These are phyloP conservation scores for Aspergillus baeticus DNA, from an alignment of 495 filamentous ascomycete genomes.

Conservation along the genomic window DNA sequence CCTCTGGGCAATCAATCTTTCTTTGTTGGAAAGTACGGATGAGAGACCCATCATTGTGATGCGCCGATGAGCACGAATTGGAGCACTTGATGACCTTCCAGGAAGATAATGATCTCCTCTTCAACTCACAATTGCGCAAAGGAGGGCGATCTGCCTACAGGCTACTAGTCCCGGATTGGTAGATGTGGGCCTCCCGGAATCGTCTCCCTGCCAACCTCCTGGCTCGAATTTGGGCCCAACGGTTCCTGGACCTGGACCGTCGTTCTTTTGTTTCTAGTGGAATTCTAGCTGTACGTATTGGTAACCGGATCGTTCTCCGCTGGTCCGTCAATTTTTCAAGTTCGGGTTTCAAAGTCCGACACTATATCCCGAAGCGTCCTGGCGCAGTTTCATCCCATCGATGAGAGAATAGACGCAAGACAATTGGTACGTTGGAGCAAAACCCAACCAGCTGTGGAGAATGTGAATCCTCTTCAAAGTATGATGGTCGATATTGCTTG, in stretches of 20 bases:
- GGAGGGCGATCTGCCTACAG: background rate
- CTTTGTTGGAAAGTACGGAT: background rate
- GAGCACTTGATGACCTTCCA: no score
- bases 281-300: constrained; percentile 14
- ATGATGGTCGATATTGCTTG: background rate
- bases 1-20: constrained; percentile 2
- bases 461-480: background rate
- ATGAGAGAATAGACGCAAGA: background rate
- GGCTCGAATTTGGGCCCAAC: background rate
- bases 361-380: background rate
- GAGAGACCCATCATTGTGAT: background rate
- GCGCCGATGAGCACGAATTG: background rate
- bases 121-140: background rate
- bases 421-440: background rate
- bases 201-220: constrained; percentile 5
- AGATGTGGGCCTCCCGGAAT: background rate
- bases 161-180: background rate
- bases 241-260: constrained; percentile 2
- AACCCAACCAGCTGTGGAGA: background rate
- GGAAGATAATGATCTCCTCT: background rate
- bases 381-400: constrained; percentile 3
- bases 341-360: background rate
- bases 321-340: background rate
- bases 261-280: constrained; percentile 8
- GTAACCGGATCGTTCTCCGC: constrained; percentile 6